Conservation (phyloP, 148 eudicot species). For the Rhododendron simsii region DNA sequence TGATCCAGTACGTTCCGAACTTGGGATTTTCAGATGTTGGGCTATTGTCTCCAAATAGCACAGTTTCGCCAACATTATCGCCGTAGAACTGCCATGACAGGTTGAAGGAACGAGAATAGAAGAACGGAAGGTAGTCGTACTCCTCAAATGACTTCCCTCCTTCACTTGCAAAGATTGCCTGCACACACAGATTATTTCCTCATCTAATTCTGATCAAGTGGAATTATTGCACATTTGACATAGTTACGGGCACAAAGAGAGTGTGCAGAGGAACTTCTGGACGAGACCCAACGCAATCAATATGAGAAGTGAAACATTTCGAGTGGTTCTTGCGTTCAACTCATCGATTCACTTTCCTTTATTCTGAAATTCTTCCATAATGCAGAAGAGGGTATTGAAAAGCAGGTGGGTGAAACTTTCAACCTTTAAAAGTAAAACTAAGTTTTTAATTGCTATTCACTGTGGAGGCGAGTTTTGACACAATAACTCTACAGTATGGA, state of each 20-base stretch:
- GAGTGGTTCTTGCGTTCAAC: neutral
- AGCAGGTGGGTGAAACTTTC: neutral
- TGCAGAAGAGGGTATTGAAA: neutral
- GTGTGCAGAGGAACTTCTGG: neutral
- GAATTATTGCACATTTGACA: neutral
- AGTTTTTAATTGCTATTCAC: neutral
- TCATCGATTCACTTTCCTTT: neutral
- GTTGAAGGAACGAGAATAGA: slow-evolving; percentile 83
- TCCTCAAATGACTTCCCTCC: slow-evolving; percentile 54
- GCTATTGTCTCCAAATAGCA: slow-evolving; percentile 61
- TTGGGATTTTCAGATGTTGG: slow-evolving; percentile 59
- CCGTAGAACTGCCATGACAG: slow-evolving; percentile 92
- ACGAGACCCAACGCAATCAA: neutral
- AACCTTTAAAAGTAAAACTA: neutral
- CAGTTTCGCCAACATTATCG: slow-evolving; percentile 76
- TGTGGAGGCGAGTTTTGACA: neutral
- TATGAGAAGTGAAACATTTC: neutral
- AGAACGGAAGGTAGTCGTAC: slow-evolving; percentile 82
- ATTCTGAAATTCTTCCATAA: neutral
- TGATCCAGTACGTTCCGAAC: slow-evolving; percentile 86
- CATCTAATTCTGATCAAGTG: neutral
- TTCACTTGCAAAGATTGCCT: slow-evolving; percentile 73
- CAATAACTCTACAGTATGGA: neutral
- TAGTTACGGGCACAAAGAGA: neutral
- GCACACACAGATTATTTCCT: slow-evolving; percentile 9